A percentile compares a stretch with the other conserved stretches of the same genome.
phyloP scores from a whole-genome alignment of 805 yeast genomes.

The Alloascoidea hylecoeti region DNA sequence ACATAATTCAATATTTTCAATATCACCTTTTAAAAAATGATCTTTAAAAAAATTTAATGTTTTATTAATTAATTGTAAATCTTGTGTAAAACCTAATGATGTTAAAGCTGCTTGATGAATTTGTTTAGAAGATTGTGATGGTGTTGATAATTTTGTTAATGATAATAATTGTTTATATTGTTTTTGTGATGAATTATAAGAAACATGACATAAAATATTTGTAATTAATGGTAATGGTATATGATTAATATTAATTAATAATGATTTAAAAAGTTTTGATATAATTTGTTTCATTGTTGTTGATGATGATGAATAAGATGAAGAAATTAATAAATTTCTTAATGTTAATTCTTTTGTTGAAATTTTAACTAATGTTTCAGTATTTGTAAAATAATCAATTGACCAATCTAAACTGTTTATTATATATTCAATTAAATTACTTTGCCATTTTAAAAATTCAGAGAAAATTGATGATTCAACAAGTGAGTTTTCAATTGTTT shows the following conservation, averaged over 20 bases:
- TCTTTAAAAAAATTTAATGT: constrained; percentile 2
- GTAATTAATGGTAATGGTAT: neutral
- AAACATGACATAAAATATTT: neutral
- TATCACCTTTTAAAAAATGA: neutral
- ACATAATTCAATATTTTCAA: no score
- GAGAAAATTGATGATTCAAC: neutral
- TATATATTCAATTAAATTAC: no score
- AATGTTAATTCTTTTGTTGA: no score
- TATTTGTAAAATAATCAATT: no score
- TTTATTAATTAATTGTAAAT: constrained; percentile 4
- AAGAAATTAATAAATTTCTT: no score
- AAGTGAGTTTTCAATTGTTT: neutral
- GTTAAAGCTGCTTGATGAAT: constrained; percentile 3
- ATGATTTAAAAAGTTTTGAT: neutral
- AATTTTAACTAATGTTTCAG: no score
- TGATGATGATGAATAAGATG: no score
- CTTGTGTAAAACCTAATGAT: constrained; percentile 5
- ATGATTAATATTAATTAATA: neutral
- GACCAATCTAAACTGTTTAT: no score
- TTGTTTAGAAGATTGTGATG: neutral
- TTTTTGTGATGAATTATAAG: neutral
- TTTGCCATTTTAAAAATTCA: neutral
- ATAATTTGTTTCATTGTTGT: neutral
- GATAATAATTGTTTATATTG: neutral
- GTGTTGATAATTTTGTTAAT: neutral